Base-by-base conservation (phyloP, 2,329 filamentous ascomycete species). In the Paecilomyces variotii region DNA sequence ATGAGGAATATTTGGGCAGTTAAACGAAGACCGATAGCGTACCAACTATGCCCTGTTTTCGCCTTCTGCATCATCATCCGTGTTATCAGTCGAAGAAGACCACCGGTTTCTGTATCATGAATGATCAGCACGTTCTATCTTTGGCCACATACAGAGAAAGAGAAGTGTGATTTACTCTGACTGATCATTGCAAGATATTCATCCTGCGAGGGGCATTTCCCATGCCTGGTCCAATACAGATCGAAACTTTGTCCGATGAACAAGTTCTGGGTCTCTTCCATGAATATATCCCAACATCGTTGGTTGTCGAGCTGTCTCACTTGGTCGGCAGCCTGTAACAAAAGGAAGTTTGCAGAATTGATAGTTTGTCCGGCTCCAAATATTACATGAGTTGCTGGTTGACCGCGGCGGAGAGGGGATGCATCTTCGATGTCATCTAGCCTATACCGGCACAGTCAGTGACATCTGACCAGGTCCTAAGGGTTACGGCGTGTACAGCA, bases 341-440 rank as follows among this genome's bases (percentile, higher is more conserved):
- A 30, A 30, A 30, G 28, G 9, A 30, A 35, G 11, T 35, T 35
- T 3, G 34, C 34, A 11, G 34, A 35, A 59, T 78, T 77, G 56
- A 78, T 72, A 2, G 73, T 68, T 56, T 76, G 74, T 0, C 65
- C 63, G 3, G 49, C 30, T 0, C 76, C 76, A 57, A 71, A 78
- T 3, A 78, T 64, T 1, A 59, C 60, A 57, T 78, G 75, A 0
- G 72, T 63, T 0, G 74, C 59, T 4, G 74, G 72, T n/a, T 64
- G 65, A 2, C 71, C 72, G 2, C 74, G 67, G 1, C 75, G 66
- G 0, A 74, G 60, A 2, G 59, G 30, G 0, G 75, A 76, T 1
- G 61, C 56, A 55, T 78, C 75, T 61, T 78, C 63, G 12, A 78
- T 65, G 61, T 78, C 75, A 55, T 76, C 75, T 3, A 78, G 62